Evolutionary conservation across 306 rosid genomes (phyloP).

Genomic region (Cucumis cinereus): DNA sequence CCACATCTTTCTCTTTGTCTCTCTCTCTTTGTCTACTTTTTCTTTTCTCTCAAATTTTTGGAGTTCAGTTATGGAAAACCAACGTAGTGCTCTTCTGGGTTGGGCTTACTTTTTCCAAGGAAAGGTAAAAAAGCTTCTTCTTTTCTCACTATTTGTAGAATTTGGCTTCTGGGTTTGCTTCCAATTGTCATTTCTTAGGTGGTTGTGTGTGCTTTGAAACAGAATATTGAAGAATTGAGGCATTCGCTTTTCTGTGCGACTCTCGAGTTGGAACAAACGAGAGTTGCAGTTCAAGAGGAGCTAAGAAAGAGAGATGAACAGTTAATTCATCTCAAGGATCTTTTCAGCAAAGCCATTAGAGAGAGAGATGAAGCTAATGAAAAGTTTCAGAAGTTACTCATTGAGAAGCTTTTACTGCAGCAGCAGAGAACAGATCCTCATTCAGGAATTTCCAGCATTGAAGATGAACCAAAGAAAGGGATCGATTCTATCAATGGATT

Average conservation of each 20-base stretch:
- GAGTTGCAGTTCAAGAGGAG: constrained; percentile 55
- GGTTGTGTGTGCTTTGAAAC: constrained; percentile 5
- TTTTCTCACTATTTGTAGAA: constrained; percentile 8
- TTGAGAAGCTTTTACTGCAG: constrained; percentile 43
- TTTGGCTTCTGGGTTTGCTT: not conserved
- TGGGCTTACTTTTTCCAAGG: constrained; percentile 8
- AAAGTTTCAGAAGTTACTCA: constrained; percentile 42
- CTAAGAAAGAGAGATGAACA: constrained; percentile 80
- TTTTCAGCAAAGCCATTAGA: constrained; percentile 44
- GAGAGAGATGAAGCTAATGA: constrained; percentile 85
- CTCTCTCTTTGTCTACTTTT: constrained; percentile 1
- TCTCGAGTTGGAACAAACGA: constrained; percentile 79
- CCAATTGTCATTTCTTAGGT: not conserved
- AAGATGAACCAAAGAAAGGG: constrained; percentile 77
- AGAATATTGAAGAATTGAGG: constrained; percentile 74
- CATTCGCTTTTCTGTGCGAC: constrained; percentile 49
- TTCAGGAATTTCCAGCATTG: constrained; percentile 89
- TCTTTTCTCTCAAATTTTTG: constrained; percentile 3
- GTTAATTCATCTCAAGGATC: constrained; percentile 43
- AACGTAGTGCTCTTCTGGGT: constrained; percentile 18
- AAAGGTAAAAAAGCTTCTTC: not conserved
- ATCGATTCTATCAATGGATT: constrained; percentile 64
- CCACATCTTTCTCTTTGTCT: constrained; percentile 3
- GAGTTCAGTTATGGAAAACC: constrained; percentile 46
- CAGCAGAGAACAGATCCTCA: constrained; percentile 40